Base-by-base conservation (phyloP, 805 yeast genomes). In the Kluyveromyces siamensis region DNA sequence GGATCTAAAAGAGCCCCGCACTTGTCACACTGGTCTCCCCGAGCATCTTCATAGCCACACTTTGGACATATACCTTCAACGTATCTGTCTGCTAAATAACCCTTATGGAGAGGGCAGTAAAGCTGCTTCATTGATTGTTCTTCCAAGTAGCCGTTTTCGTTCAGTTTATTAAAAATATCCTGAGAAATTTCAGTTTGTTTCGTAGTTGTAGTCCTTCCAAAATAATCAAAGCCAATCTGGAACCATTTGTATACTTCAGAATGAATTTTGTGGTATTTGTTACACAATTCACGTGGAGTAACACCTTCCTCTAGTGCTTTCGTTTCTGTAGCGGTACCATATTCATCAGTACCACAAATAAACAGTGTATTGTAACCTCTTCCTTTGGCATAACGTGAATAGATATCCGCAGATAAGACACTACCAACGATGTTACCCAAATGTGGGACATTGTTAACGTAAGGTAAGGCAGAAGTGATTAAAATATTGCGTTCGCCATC, bases 251-350 rank as follows among this genome's bases (percentile, higher is more conserved):
- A 93, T 46, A 93, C 93, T 42, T 86, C 87, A 52, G 82, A 76
- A 67, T 93, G 99, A 55, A 93, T 76, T 51, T 76, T 75, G 68
- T 88, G 84, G 69, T 87, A 93, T 68, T 91, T 93, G 68, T 84
- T 88, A 75, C 98, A 93, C 58, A 93, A 74, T 65, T 88, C 84
- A 59, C 79, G 73, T 45, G 99, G 99, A 2, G 95, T 77, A 51
- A 87, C 84, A 40, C 84, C 82, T 63, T 93, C 99, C 66, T 91
- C 98, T 45, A 93, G 71, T 10, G 99, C 99, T 71, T 91, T 93
- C 27, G 99, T 93, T 69, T 93, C 99, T 14, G 99, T 93, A 43
- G 99, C 99, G 50, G 99, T 93, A 66, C 99, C 99, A 66, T 93
- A 93, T 71, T 93, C 99, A 66, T 93, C 99, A 37, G 99, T 93